A percentile compares a stretch with the other conserved stretches of the same genome.
phyloP scores from a whole-genome alignment of 2,329 filamentous ascomycete species.

The Teratosphaeria nubilosa region DNA sequence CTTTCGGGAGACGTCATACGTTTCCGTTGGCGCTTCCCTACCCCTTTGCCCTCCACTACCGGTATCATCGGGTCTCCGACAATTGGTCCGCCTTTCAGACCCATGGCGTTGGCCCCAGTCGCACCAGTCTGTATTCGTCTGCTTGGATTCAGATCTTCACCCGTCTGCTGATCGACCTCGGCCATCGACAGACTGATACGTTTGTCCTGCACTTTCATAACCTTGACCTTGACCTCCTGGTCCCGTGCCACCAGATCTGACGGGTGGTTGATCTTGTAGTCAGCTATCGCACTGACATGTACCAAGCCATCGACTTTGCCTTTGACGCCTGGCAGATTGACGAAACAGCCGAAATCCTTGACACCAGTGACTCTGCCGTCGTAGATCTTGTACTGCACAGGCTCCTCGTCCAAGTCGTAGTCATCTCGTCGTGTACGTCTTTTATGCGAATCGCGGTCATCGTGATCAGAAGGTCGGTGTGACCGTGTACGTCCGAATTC shows the following conservation, averaged over 20 bases:
- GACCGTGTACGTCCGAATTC: slow-evolving; percentile 45
- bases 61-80: slow-evolving; percentile 45
- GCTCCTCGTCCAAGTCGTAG: slow-evolving; percentile 72
- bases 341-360: slow-evolving; percentile 93
- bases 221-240: slow-evolving; percentile 85
- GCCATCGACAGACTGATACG: slow-evolving; percentile 92
- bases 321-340: slow-evolving; percentile 76
- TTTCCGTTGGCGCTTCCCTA: slow-evolving; percentile 61
- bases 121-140: slow-evolving; percentile 69
- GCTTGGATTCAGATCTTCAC: slow-evolving; percentile 71
- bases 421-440: slow-evolving; percentile 43
- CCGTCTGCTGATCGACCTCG: slow-evolving; percentile 84
- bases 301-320: slow-evolving; percentile 90
- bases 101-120: slow-evolving; percentile 83
- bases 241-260: slow-evolving; percentile 73
- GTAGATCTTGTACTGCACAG: slow-evolving; percentile 79
- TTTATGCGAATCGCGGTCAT: slow-evolving; percentile 30
- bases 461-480: slow-evolving; percentile 31
- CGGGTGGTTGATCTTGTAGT: slow-evolving; percentile 83
- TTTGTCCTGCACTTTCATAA: slow-evolving; percentile 71
- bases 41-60: slow-evolving; percentile 45
- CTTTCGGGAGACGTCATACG: slow-evolving; percentile 91
- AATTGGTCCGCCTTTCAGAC: slow-evolving; percentile 52
- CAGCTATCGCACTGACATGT: slow-evolving; percentile 79
- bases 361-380: slow-evolving; percentile 81